These are phyloP conservation scores for Mayamaea pseudoterrestris DNA, from an alignment of 108 stramenopile genomes.

Conservation along the genomic window DNA sequence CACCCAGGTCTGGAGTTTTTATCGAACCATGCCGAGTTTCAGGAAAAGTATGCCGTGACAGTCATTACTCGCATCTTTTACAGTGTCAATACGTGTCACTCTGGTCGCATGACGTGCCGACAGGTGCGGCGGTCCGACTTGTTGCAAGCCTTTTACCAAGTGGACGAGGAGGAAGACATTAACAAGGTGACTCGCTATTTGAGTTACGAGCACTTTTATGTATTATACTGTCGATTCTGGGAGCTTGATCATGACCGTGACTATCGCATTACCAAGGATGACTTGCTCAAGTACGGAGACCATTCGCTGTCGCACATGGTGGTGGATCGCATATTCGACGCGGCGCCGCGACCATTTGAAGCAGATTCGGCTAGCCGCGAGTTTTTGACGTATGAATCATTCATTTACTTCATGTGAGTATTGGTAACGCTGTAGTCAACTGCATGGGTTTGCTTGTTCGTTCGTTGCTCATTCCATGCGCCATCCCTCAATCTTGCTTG, in stretches of 20 bases:
- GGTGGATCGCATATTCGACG: constrained; percentile 95
- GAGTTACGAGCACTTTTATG: constrained; percentile 97
- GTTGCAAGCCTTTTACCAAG: constrained; percentile 69
- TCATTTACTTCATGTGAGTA: constrained; percentile 99
- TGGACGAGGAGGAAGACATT: constrained; percentile 95
- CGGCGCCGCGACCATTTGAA: constrained; percentile 77
- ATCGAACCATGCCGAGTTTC: constrained; percentile 91
- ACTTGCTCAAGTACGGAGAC: constrained; percentile 92
- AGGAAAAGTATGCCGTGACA: constrained; percentile 93
- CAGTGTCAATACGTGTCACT: constrained; percentile 77
- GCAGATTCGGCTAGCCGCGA: constrained; percentile 35
- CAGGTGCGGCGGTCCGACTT: constrained; percentile 82
- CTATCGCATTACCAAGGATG: constrained; percentile 85
- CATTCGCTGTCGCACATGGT: constrained; percentile 89
- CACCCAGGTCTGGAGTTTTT: constrained; percentile 86
- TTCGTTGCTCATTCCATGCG: neutral
- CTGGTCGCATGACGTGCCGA: constrained; percentile 80
- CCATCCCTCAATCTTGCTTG: neutral
- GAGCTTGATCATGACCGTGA: constrained; percentile 96
- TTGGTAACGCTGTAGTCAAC: no score
- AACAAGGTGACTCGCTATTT: constrained; percentile 91
- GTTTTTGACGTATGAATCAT: constrained; percentile 89
- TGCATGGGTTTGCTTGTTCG: neutral
- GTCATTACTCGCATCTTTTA: constrained; percentile 97
- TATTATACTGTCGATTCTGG: constrained; percentile 98